Evolutionary conservation across 2,329 filamentous ascomycete genomes (phyloP).

Genomic region (Ceratocystiopsis sp.): DNA sequence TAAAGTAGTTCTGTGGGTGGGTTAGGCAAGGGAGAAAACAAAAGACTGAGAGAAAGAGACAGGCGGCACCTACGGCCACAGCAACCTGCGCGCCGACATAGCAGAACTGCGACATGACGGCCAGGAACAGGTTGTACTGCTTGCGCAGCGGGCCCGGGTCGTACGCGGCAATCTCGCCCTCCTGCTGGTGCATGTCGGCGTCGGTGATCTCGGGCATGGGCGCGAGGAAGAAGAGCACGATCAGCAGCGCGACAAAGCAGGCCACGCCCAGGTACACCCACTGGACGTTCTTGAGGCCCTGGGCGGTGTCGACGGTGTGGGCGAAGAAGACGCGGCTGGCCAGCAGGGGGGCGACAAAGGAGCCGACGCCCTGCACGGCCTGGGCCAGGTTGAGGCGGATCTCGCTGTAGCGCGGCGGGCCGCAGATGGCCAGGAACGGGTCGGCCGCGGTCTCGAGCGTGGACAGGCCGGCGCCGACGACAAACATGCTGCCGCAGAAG

Average conservation of each 20-base stretch:
- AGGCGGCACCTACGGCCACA: constrained; percentile 19
- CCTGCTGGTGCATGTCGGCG: constrained; percentile 41
- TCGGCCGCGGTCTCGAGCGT: constrained; percentile 43
- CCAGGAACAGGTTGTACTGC: constrained; percentile 44
- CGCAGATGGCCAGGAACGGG: constrained; percentile 34
- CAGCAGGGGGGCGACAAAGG: constrained; percentile 41
- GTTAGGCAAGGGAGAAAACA: no score
- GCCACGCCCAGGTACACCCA: constrained; percentile 49
- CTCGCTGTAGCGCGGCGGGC: constrained; percentile 40
- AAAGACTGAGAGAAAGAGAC: no score
- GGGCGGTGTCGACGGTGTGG: constrained; percentile 27
- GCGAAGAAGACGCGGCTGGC: constrained; percentile 46
- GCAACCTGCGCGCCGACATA: constrained; percentile 44
- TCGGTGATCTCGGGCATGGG: constrained; percentile 36
- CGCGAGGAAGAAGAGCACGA: constrained; percentile 40
- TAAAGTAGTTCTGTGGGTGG: constrained; percentile 40
- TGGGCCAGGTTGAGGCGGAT: constrained; percentile 42
- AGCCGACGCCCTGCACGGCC: constrained; percentile 40
- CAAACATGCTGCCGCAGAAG: constrained; percentile 41
- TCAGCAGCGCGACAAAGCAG: constrained; percentile 38
- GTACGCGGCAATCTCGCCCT: constrained; percentile 21
- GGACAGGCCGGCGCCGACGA: constrained; percentile 21
- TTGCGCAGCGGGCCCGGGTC: constrained; percentile 35
- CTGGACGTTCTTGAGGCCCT: constrained; percentile 41
- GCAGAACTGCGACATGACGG: constrained; percentile 44